Conservation (phyloP, 768 basidiomycete genomes). For the Mycena crocata region DNA sequence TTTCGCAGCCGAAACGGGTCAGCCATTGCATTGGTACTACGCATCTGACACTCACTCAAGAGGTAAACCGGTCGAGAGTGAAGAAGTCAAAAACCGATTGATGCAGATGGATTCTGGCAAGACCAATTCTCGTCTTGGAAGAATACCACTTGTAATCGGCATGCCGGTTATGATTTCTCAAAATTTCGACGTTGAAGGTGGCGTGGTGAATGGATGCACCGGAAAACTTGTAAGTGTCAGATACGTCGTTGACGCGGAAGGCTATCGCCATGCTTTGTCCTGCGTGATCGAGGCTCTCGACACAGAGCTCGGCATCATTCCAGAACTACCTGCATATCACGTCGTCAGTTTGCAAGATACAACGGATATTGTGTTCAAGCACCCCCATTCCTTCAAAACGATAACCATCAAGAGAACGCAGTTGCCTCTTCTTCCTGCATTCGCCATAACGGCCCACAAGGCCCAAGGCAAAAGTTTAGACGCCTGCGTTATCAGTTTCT, state of each 20-base stretch:
- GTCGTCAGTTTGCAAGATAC: slow-evolving; percentile 33
- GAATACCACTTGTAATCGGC: slow-evolving; percentile 42
- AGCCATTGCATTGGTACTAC: slow-evolving; percentile 24
- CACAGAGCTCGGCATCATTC: slow-evolving; percentile 6
- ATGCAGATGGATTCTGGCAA: slow-evolving; percentile 16
- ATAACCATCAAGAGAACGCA: slow-evolving; percentile 33
- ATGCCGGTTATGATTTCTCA: slow-evolving; percentile 44
- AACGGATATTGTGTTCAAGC: background rate
- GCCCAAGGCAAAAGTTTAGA: slow-evolving; percentile 41
- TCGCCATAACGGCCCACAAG: slow-evolving; percentile 44
- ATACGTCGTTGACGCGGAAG: background rate
- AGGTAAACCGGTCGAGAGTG: background rate
- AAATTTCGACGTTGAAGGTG: slow-evolving; percentile 41
- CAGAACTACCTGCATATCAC: slow-evolving; percentile 24
- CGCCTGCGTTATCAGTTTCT: slow-evolving; percentile 36
- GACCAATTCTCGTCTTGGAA: slow-evolving; percentile 30
- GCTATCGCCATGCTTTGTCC: background rate
- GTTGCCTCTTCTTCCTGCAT: slow-evolving; percentile 41
- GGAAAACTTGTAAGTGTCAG: slow-evolving; percentile 11
- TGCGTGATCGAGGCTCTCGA: background rate
- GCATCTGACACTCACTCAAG: slow-evolving; percentile 17
- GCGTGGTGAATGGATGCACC: slow-evolving; percentile 41
- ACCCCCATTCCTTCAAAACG: background rate
- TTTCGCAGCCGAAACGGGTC: background rate
- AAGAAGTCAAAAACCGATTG: background rate